These are phyloP conservation scores for Climacium dendroides DNA, from an alignment of 225 moss, liverwort and hornwort genomes.

Conservation along the genomic window DNA sequence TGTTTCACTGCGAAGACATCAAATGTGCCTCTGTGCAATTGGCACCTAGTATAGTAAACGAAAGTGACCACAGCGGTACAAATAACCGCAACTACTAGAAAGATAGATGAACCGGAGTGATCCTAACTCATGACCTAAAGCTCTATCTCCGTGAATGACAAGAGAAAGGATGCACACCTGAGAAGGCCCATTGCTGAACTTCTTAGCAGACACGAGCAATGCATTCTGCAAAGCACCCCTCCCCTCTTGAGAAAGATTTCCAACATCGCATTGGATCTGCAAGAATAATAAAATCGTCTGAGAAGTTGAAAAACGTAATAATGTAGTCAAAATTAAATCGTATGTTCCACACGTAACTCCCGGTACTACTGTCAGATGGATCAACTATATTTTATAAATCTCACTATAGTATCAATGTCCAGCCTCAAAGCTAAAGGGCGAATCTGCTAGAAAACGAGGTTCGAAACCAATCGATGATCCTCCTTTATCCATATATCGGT, in stretches of 20 bases:
- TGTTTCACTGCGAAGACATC: neutral
- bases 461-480: neutral
- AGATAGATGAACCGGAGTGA: neutral
- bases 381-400: neutral
- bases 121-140: neutral
- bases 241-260: conserved; percentile 62
- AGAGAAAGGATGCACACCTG: conserved; percentile 36
- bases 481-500: neutral
- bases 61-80: neutral
- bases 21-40: neutral
- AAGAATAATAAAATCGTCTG: neutral
- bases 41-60: neutral
- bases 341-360: neutral
- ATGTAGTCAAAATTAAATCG: neutral
- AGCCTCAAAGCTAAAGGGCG: neutral
- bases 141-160: neutral
- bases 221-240: conserved; percentile 84
- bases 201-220: conserved; percentile 75
- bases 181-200: conserved; percentile 79
- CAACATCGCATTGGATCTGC: conserved; percentile 84
- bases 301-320: neutral
- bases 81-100: neutral
- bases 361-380: neutral
- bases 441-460: neutral
- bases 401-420: neutral